Percentiles rank a stretch among this genome's conserved stretches.
phyloP scores from a whole-genome alignment of 129 eudicot genomes.

The Saposhnikovia divaricata region DNA sequence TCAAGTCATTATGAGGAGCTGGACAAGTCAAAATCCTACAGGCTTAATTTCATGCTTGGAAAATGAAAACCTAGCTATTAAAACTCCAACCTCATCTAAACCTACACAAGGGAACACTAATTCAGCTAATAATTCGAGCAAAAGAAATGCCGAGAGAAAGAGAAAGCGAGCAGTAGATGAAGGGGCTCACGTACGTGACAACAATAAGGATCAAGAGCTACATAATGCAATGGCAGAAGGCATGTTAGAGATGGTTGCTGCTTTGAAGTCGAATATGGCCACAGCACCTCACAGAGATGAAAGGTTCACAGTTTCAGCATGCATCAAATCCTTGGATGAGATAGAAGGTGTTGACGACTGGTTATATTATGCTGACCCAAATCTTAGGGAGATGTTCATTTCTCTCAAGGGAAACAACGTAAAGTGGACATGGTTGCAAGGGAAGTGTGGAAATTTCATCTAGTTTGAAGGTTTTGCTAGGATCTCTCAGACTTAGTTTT shows the following conservation, averaged over 20 bases:
- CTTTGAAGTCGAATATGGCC: conserved; percentile 29
- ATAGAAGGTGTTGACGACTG: conserved; percentile 27
- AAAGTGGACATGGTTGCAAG: conserved; percentile 39
- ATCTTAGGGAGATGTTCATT: conserved; percentile 39
- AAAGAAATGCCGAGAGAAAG: conserved; percentile 24
- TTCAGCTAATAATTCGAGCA: conserved; percentile 25
- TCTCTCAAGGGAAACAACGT: conserved; percentile 29
- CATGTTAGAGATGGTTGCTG: conserved; percentile 40
- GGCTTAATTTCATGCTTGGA: conserved; percentile 2
- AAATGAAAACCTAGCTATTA: conserved; percentile 10
- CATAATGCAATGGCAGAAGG: conserved; percentile 38
- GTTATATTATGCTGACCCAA: conserved; percentile 44
- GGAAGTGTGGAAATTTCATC: conserved; percentile 26
- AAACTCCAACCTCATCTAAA: conserved; percentile 31
- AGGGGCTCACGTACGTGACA: conserved; percentile 6
- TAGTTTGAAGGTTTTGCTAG: not conserved
- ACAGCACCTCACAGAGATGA: conserved; percentile 15
- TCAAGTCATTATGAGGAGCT: conserved; percentile 58
- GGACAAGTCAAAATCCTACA: conserved; percentile 27
- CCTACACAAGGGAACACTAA: conserved; percentile 13
- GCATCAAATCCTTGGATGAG: conserved; percentile 33
- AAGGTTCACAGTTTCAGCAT: conserved; percentile 33
- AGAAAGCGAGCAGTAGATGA: conserved; percentile 39
- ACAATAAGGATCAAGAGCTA: conserved; percentile 9
- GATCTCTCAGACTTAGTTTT: not conserved